A percentile compares a stretch with the other conserved stretches of the same genome.
Conservation (phyloP, 73 alveolate species). For the Symbiodinium pilosum region DNA sequence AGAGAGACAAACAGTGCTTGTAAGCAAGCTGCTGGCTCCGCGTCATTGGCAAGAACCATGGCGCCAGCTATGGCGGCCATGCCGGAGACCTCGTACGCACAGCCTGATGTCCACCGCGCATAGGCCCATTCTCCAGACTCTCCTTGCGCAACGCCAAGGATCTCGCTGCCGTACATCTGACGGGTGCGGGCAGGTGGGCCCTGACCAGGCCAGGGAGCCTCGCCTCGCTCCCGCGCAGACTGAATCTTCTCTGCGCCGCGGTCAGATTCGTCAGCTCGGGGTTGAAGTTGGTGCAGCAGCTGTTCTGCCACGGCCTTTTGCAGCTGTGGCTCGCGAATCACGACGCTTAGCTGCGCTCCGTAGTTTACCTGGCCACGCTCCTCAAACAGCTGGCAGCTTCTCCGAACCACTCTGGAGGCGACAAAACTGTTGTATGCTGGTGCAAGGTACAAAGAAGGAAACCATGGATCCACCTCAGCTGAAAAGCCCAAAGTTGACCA, state of each 20-base stretch:
- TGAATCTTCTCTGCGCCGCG: not conserved
- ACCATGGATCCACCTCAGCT: constrained; percentile 34
- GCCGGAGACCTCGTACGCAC: constrained; percentile 62
- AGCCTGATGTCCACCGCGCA: constrained; percentile 65
- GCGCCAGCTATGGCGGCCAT: constrained; percentile 40
- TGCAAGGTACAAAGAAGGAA: constrained; percentile 29
- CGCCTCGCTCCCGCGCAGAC: constrained; percentile 39
- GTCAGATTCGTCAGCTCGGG: constrained; percentile 8
- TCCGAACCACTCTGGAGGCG: constrained; percentile 40
- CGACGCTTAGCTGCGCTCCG: constrained; percentile 17
- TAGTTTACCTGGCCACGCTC: not conserved
- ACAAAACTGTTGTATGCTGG: constrained; percentile 64
- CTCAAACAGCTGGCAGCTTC: constrained; percentile 47
- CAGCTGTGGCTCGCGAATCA: constrained; percentile 51
- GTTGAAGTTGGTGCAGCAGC: constrained; percentile 57
- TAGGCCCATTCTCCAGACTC: constrained; percentile 81
- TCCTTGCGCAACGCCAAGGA: constrained; percentile 21
- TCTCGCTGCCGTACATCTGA: constrained; percentile 23
- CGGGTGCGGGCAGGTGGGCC: constrained; percentile 41
- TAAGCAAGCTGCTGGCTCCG: not conserved
- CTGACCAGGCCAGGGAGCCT: constrained; percentile 63
- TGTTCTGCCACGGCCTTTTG: constrained; percentile 30
- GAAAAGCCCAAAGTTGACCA: not conserved
- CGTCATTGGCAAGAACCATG: constrained; percentile 6
- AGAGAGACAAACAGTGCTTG: too few species aligned